Evolutionary conservation across 148 eudicot species (phyloP).

Genomic region (Rhododendron griersonianum): DNA sequence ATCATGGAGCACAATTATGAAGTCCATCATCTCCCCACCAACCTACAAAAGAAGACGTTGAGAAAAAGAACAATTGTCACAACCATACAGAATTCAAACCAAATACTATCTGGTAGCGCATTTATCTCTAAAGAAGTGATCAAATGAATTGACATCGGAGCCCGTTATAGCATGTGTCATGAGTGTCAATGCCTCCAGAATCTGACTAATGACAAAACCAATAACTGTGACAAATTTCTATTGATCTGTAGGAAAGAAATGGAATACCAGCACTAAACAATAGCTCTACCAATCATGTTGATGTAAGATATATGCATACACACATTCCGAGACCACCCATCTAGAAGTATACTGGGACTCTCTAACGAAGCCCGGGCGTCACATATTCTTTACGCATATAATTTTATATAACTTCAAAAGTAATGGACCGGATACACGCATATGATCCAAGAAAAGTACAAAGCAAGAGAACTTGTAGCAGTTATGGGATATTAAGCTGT

Average conservation of each 20-base stretch:
- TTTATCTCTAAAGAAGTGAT: neutral
- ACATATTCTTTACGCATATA: neutral
- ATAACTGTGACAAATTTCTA: neutral
- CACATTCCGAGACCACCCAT: neutral
- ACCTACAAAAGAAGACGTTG: conserved; percentile 36
- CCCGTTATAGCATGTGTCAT: neutral
- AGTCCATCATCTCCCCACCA: conserved; percentile 96
- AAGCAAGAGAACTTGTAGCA: neutral
- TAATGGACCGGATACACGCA: neutral
- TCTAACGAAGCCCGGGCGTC: neutral
- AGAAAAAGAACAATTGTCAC: neutral
- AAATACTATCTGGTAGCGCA: neutral
- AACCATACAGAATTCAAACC: neutral
- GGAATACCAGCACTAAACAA: neutral
- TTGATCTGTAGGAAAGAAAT: neutral
- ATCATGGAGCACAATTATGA: conserved; percentile 94
- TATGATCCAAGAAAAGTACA: neutral
- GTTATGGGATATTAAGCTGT: neutral
- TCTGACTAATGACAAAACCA: neutral
- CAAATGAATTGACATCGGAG: neutral
- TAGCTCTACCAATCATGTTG: neutral
- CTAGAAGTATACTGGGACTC: neutral
- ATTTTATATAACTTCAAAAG: neutral
- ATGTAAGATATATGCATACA: neutral
- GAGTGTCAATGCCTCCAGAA: neutral